Evolutionary conservation across 2,329 filamentous ascomycete genomes (phyloP), one percentile per base, ranked within the genome.

Genomic region (Teratosphaeria destructans): DNA sequence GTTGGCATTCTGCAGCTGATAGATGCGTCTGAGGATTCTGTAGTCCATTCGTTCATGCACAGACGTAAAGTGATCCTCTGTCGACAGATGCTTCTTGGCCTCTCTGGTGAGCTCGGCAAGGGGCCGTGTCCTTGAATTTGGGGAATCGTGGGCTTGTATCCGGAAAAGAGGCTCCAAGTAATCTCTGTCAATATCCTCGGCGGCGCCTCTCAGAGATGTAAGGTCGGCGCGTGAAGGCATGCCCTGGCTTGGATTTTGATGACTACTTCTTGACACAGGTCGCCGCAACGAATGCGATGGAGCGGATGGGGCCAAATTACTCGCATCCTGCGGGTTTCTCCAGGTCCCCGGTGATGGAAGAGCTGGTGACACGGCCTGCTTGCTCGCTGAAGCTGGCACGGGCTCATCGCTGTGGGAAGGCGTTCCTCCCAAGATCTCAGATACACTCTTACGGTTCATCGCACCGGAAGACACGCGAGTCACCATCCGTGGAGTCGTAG

Each of bases 31-130:
- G 3, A 97, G 74, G 34, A 96, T 89, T 59, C 90, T 87, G 68
- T 90, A 94, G 57, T 95, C 90, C 72, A 95, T 90, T 60, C 88
- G 86, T 67, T 97, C 92, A 55, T 90, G 84, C 49, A 95, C 85
- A 52, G 90, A 87, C 1, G 95, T 83, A 60, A 90, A 86, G 56
- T 92, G 86, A 70, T 96, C 92, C 1, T 86, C 80, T 0, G 93
- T 97, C 1, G 88, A 91, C 11, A 97, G 78, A 0, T 91, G 95
- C 72, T 99, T 99, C 69, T 92, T 88, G 3, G 92, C 89, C 53
- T 89, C 87, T 59, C 86, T 83, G 3, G 97, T 78, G 0, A 97
- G 81, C 52, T 89, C 86, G 59, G 89, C 77, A n/a, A 87, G 75
- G 27, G 79, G 76, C 61, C 80, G 75, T 52, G 81, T 81, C 8